These are phyloP conservation scores for Mimosa bimucronata DNA, from an alignment of 306 rosid genomes.

Conservation along the genomic window DNA sequence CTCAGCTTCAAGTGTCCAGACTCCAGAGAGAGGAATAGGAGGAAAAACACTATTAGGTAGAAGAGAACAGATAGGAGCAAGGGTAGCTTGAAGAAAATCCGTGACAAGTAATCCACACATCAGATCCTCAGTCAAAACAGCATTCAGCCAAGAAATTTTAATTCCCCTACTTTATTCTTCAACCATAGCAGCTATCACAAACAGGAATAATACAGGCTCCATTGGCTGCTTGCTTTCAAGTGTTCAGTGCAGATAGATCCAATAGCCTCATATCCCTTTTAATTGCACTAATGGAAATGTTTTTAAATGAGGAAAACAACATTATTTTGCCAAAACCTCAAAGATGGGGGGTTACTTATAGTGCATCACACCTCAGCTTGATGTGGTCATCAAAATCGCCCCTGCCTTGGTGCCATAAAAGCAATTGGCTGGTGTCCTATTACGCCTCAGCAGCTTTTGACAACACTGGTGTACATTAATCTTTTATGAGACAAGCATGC, in stretches of 20 bases:
- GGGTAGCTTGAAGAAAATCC: neutral
- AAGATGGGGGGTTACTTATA: neutral
- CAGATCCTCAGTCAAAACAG: slow-evolving; percentile 17
- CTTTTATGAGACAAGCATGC: neutral
- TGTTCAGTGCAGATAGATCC: slow-evolving; percentile 26
- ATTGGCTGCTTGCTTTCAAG: slow-evolving; percentile 21
- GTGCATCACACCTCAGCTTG: slow-evolving; percentile 3
- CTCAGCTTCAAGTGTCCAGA: neutral
- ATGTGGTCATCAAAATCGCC: slow-evolving; percentile 22
- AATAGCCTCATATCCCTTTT: slow-evolving; percentile 35
- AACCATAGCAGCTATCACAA: slow-evolving; percentile 23
- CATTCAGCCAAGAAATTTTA: slow-evolving; percentile 5
- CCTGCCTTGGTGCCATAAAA: slow-evolving; percentile 14
- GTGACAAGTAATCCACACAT: slow-evolving; percentile 17
- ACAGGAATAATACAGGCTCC: neutral
- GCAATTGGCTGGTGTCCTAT: slow-evolving; percentile 8
- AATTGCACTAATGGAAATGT: neutral
- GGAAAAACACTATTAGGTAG: neutral
- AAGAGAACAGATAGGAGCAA: neutral
- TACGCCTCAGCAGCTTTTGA: neutral
- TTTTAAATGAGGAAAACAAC: slow-evolving; percentile 7
- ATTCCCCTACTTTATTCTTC: slow-evolving; percentile 5
- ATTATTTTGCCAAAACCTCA: slow-evolving; percentile 7
- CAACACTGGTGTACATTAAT: slow-evolving; percentile 14
- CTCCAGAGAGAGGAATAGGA: slow-evolving; percentile 14